Percentiles rank a stretch among this genome's conserved stretches.
Conservation (phyloP, 2,329 filamentous ascomycete species). For the Elsinoe perseae region DNA sequence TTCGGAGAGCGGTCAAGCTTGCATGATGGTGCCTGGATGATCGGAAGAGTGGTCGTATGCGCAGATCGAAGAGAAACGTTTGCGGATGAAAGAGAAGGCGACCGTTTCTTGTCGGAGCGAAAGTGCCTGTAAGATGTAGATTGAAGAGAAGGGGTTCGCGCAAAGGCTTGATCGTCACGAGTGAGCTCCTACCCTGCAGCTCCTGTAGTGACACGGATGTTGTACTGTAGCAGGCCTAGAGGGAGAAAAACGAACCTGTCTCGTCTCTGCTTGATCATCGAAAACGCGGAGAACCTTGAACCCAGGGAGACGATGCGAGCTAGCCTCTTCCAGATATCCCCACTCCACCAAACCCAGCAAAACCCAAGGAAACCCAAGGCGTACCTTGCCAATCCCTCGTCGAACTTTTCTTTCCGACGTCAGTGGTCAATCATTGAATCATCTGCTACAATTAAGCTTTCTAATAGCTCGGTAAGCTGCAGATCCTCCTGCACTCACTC, state of each 20-base stretch:
- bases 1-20: conserved; percentile 4
- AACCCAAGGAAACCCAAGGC: background rate
- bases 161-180: background rate
- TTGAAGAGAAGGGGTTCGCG: background rate
- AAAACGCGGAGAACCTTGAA: conserved; percentile 15
- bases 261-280: background rate
- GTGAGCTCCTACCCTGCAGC: background rate
- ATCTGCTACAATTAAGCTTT: background rate
- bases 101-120: background rate
- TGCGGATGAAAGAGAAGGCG: background rate
- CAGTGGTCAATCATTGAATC: conserved; percentile 8
- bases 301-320: too few relatives aligned
- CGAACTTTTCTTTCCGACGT: background rate
- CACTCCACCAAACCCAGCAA: background rate
- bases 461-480: conserved; percentile 7
- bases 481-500: conserved; percentile 9
- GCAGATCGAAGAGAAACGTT: background rate
- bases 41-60: background rate
- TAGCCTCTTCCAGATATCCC: too few relatives aligned
- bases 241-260: conserved; percentile 8
- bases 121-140: background rate
- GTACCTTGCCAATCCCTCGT: conserved; percentile 8
- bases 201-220: background rate
- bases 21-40: background rate
- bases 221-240: background rate